phyloP scores from a whole-genome alignment of 2,329 filamentous ascomycete species.

The Penicillium sp. region DNA sequence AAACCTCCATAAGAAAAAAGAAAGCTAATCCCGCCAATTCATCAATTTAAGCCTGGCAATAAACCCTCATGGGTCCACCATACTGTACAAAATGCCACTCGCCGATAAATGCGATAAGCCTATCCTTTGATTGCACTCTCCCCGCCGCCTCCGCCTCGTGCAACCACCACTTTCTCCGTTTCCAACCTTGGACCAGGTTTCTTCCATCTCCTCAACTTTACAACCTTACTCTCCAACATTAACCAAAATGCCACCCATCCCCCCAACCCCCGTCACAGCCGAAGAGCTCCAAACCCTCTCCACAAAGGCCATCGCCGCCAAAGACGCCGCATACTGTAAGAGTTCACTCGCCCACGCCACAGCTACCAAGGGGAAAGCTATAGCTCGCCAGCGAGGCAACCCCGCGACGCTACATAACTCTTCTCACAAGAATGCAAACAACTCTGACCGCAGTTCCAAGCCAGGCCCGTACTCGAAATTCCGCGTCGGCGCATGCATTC shows the following conservation, averaged over 20 bases:
- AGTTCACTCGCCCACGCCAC: constrained; percentile 19
- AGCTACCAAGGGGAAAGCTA: too few species aligned
- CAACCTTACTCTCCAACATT: background rate
- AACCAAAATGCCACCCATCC: background rate
- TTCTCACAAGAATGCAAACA: too few species aligned
- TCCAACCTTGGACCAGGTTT: background rate
- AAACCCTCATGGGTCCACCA: background rate
- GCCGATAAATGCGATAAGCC: constrained; percentile 1
- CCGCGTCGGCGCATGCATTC: constrained; percentile 80
- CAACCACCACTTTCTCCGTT: background rate
- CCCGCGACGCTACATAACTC: background rate
- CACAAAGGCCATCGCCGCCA: constrained; percentile 67
- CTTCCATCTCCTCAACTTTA: too few species aligned
- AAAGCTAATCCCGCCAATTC: too few species aligned
- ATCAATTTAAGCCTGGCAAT: too few species aligned
- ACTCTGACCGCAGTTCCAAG: too few species aligned
- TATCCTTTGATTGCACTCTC: background rate
- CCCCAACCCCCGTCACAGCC: constrained; percentile 51
- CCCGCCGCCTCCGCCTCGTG: background rate
- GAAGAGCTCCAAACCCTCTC: constrained; percentile 68
- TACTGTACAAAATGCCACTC: background rate
- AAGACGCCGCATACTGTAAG: constrained; percentile 77
- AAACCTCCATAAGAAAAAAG: too few species aligned
- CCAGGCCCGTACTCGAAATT: constrained; percentile 84
- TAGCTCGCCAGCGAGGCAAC: background rate